These are phyloP conservation scores for Clitopilus hobsonii DNA, from an alignment of 768 basidiomycete species.

Conservation along the genomic window DNA sequence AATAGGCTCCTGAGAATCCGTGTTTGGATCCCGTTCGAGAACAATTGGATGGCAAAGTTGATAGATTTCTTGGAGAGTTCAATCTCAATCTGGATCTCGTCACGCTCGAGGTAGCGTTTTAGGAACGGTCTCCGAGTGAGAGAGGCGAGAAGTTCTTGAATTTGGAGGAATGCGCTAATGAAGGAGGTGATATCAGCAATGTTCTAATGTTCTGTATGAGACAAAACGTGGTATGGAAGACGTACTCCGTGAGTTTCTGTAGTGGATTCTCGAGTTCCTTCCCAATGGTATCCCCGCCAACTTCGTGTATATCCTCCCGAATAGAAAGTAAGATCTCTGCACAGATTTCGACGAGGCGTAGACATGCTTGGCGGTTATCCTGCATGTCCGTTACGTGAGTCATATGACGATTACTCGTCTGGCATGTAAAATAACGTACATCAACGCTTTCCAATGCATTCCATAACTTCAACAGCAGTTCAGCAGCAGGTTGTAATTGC, in stretches of 20 bases:
- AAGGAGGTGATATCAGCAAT: background rate
- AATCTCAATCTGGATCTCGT: constrained; percentile 58
- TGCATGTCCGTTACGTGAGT: constrained; percentile 18
- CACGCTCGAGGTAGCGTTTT: constrained; percentile 70
- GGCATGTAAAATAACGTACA: constrained; percentile 42
- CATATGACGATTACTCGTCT: background rate
- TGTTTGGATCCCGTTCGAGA: constrained; percentile 32
- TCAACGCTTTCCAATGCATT: constrained; percentile 54
- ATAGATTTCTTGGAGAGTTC: constrained; percentile 46
- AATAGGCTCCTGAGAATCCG: background rate
- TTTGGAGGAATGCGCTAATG: constrained; percentile 32
- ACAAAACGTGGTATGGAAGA: constrained; percentile 1
- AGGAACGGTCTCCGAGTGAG: constrained; percentile 64
- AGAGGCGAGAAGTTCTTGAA: constrained; percentile 47
- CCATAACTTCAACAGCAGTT: constrained; percentile 57
- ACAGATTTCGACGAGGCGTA: constrained; percentile 69
- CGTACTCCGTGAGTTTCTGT: constrained; percentile 42
- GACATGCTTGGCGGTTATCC: constrained; percentile 65
- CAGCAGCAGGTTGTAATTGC: constrained; percentile 45
- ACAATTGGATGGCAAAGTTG: constrained; percentile 51
- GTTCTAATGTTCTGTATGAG: too few species aligned
- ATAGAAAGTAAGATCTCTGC: constrained; percentile 60
- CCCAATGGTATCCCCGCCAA: constrained; percentile 39
- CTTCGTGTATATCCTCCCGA: constrained; percentile 51
- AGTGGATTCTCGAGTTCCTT: constrained; percentile 48